Percentiles rank a stretch among this genome's conserved stretches.
These are phyloP conservation scores for Puccinia polysora DNA, from an alignment of 1,284 basidiomycete genomes.

Conservation along the genomic window DNA sequence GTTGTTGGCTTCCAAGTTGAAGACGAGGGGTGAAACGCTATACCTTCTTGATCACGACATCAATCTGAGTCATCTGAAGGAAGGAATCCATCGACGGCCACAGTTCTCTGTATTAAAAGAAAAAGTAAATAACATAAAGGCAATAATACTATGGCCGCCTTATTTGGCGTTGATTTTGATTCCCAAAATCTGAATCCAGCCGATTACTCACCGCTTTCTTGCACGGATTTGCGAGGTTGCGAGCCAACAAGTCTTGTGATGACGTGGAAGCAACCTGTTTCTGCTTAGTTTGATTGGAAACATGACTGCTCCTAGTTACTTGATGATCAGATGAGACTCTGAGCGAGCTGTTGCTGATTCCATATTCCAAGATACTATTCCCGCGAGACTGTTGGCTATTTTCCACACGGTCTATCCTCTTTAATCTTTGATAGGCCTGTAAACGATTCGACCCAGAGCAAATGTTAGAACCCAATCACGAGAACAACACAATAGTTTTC, in stretches of 20 bases:
- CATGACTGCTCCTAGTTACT: no score
- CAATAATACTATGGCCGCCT: no score
- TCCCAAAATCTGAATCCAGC: background rate
- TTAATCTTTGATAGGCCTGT: slow-evolving; percentile 6
- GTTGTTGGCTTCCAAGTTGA: no score
- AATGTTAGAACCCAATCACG: background rate
- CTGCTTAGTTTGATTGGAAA: background rate
- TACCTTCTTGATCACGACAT: no score
- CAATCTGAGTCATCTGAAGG: slow-evolving; percentile 15
- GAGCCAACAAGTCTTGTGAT: background rate
- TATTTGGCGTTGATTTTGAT: no score
- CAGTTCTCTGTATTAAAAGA: background rate
- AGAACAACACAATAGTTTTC: background rate
- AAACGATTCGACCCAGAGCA: background rate
- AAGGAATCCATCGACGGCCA: background rate
- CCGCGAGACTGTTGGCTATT: background rate
- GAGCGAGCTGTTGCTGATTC: background rate
- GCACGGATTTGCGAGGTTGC: background rate
- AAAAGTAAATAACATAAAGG: background rate
- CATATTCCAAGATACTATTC: background rate
- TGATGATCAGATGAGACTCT: background rate
- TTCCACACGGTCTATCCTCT: background rate
- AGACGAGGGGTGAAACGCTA: no score
- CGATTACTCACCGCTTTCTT: slow-evolving; percentile 23
- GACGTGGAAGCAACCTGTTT: background rate